These are phyloP conservation scores for Pythium aphanidermatum DNA, from an alignment of 352 stramenopile genomes.

Conservation along the genomic window DNA sequence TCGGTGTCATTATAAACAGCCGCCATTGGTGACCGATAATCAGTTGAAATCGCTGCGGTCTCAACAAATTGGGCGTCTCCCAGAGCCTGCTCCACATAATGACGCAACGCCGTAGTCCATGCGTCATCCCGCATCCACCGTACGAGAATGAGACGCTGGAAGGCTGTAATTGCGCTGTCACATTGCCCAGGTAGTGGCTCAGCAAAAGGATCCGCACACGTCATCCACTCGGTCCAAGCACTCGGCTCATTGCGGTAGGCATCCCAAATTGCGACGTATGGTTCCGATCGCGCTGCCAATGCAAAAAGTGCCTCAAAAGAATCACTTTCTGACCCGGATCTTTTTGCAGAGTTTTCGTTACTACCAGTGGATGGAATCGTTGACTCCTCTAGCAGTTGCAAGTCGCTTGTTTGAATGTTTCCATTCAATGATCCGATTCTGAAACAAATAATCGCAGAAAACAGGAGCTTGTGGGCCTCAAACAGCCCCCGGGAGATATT, in stretches of 20 bases:
- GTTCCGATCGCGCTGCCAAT: constrained; percentile 15
- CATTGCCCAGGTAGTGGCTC: constrained; percentile 28
- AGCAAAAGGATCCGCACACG: constrained; percentile 30
- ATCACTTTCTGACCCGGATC: background rate
- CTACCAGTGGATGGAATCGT: background rate
- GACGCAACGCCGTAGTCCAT: constrained; percentile 25
- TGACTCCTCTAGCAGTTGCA: constrained; percentile 29
- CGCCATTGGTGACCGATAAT: constrained; percentile 22
- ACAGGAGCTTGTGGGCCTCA: constrained; percentile 54
- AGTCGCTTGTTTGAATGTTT: constrained; percentile 28
- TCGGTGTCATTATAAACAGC: constrained; percentile 53
- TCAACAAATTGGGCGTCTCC: constrained; percentile 19
- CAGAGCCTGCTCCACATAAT: constrained; percentile 39
- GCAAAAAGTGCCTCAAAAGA: constrained; percentile 22
- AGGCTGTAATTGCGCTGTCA: constrained; percentile 26
- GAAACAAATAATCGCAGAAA: constrained; percentile 52
- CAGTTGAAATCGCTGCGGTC: background rate
- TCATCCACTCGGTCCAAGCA: constrained; percentile 37
- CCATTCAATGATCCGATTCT: constrained; percentile 41
- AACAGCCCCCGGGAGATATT: constrained; percentile 75
- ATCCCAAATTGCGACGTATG: constrained; percentile 30
- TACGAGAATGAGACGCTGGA: constrained; percentile 51
- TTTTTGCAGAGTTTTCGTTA: background rate
- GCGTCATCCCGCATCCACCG: constrained; percentile 52
- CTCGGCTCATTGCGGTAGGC: constrained; percentile 37